Base-by-base conservation (phyloP, 2,329 filamentous ascomycete genomes). In the Remersonia thermophila region DNA sequence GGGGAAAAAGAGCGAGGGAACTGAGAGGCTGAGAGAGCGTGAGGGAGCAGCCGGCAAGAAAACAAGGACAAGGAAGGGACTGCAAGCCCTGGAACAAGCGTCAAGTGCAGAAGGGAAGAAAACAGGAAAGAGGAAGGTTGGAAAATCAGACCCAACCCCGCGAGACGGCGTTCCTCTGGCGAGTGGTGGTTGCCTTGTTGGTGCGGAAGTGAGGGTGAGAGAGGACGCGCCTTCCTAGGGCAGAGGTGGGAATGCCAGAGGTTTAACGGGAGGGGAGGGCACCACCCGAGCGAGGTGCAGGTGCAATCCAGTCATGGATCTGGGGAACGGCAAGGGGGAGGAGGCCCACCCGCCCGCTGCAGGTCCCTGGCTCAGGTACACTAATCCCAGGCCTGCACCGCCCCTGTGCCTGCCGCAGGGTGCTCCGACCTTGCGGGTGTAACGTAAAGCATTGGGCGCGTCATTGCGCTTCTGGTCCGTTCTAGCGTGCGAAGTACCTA, bases 211-310 rank as follows among this genome's bases (percentile, higher is more conserved):
- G 41, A 26, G 30, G 26, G 31, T 15, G 23, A 42, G 23, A 27
- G 26, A 4, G 30, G 23, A 27, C 14, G 31, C 18, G 25, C 5
- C 15, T 35, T 30, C 35, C 17, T n/a, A 23, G 17, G 30, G 30
- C 31, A 13, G 36, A 32, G 36, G 31, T 27, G 33, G 36, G 40
- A 11, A 16, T 31, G 28, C 13, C 30, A 18, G 31, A 43, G 14
- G 40, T 43, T 42, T 41, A 39, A 40, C 33, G 32, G 25, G 11
- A 11, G 14, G 5, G 15, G 37, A 35, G 16, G 30, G 33, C 33
- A 27, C 30, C 35, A 37, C 37, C 41, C 14, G 41, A 38, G 41
- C 38, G 36, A 39, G 17, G 33, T 27, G 18, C 17, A 34, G 28
- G 20, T 20, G 30, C 15, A n/a, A n/a, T 12, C 11, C 27, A 25